Percentiles rank a stretch among this genome's conserved stretches.
phyloP scores from a whole-genome alignment of 257 asterid genomes.

The Solanum acaule region DNA sequence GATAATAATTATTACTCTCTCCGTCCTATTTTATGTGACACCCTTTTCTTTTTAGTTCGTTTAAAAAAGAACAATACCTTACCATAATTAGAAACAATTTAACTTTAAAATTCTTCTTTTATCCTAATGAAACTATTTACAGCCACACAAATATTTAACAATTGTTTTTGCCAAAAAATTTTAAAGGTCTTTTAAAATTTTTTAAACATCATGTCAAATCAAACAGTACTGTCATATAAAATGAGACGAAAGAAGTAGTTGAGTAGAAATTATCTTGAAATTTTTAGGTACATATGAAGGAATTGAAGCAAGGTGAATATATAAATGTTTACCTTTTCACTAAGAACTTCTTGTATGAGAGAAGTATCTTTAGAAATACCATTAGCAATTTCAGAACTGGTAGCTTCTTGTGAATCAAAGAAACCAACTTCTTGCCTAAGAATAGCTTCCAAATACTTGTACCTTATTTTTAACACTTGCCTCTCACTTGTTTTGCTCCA shows the following conservation, averaged over 20 bases:
- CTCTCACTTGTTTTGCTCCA: constrained; percentile 89
- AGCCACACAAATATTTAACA: too few species aligned
- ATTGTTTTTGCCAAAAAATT: too few species aligned
- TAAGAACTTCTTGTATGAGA: constrained; percentile 77
- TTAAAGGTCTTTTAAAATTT: too few species aligned
- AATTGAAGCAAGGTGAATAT: not conserved
- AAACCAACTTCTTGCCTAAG: constrained; percentile 84
- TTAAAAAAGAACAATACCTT: too few species aligned
- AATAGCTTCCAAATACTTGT: constrained; percentile 75
- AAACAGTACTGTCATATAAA: not conserved
- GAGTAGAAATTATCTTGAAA: not conserved
- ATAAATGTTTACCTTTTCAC: constrained; percentile 54
- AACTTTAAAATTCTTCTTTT: not conserved
- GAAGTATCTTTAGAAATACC: constrained; percentile 77
- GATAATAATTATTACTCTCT: not conserved
- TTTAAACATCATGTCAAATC: too few species aligned
- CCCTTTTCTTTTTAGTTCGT: not conserved
- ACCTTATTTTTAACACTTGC: constrained; percentile 58
- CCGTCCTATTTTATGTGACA: too few species aligned
- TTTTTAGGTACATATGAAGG: not conserved
- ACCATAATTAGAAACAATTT: not conserved
- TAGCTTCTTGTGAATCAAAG: constrained; percentile 86
- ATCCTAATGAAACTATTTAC: not conserved
- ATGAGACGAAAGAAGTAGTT: not conserved
- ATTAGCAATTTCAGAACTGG: constrained; percentile 65